A percentile compares a stretch with the other conserved stretches of the same genome.
Evolutionary conservation across 148 eudicot genomes (phyloP).

Genomic region (Mesembryanthemum crystallinum): DNA sequence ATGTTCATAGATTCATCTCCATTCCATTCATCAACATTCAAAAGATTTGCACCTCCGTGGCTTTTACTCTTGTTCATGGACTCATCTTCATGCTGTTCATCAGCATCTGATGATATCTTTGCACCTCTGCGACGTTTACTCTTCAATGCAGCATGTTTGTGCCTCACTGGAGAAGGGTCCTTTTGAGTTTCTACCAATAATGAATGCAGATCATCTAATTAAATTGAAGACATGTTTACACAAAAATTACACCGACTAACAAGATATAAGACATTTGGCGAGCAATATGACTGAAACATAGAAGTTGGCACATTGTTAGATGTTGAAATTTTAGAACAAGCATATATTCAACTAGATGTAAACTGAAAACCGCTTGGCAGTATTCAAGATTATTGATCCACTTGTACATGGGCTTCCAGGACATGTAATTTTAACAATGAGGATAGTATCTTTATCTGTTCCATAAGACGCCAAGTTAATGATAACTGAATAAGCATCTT

Average conservation of each 20-base stretch:
- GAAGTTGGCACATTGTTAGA: neutral
- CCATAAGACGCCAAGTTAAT: neutral
- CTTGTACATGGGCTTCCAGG: neutral
- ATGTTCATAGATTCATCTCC: conserved; percentile 7
- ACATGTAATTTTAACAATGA: neutral
- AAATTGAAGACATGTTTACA: neutral
- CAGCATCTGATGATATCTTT: conserved; percentile 39
- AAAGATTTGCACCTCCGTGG: conserved; percentile 45
- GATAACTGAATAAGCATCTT: neutral
- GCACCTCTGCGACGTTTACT: conserved; percentile 40
- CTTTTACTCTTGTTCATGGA: conserved; percentile 23
- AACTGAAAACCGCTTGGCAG: no score
- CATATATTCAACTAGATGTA: no score
- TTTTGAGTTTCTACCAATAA: conserved; percentile 31
- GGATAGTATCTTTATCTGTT: neutral
- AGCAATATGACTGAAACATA: neutral
- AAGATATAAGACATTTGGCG: neutral
- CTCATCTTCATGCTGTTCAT: conserved; percentile 19
- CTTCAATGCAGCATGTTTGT: conserved; percentile 40
- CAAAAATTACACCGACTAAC: no score
- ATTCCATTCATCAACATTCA: conserved; percentile 38
- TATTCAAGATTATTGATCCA: neutral
- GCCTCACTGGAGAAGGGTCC: conserved; percentile 23
- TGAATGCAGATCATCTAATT: neutral
- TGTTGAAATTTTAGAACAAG: no score